Evolutionary conservation across 1,284 basidiomycete species (phyloP).

Genomic region (Singerocomus inundabilis): DNA sequence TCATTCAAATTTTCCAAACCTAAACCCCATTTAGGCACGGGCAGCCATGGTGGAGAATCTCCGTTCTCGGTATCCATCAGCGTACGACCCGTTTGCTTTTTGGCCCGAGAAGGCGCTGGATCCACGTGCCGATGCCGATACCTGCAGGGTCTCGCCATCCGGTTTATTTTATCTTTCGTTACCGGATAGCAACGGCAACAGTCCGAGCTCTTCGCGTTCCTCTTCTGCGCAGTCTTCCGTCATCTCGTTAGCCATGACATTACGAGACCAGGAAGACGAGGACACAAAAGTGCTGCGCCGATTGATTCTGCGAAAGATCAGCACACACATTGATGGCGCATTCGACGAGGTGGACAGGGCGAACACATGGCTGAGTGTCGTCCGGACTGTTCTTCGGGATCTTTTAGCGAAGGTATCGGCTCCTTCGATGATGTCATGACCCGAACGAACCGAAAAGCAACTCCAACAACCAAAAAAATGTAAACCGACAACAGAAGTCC

Average conservation of each 20-base stretch:
- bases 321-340: conserved; percentile 52
- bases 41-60: conserved; percentile 30
- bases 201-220: conserved; percentile 35
- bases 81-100: conserved; percentile 22
- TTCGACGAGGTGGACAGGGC: conserved; percentile 64
- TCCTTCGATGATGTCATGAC: conserved; percentile 23
- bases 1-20: conserved; percentile 1
- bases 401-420: conserved; percentile 51
- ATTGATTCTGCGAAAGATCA: conserved; percentile 60
- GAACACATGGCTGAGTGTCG: conserved; percentile 56
- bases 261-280: conserved; percentile 51
- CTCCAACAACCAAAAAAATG: neutral
- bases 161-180: conserved; percentile 39
- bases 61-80: conserved; percentile 25
- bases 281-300: conserved; percentile 58
- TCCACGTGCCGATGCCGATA: neutral
- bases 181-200: conserved; percentile 22
- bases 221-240: conserved; percentile 42
- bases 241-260: conserved; percentile 37
- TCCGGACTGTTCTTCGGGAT: conserved; percentile 58
- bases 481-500: neutral
- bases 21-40: conserved; percentile 20
- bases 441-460: neutral
- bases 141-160: conserved; percentile 33
- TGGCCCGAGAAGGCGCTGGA: conserved; percentile 9